Percentiles rank a stretch among this genome's conserved stretches.
Conservation (phyloP, 345 rosid genomes). For the Chamaenerion angustifolium region DNA sequence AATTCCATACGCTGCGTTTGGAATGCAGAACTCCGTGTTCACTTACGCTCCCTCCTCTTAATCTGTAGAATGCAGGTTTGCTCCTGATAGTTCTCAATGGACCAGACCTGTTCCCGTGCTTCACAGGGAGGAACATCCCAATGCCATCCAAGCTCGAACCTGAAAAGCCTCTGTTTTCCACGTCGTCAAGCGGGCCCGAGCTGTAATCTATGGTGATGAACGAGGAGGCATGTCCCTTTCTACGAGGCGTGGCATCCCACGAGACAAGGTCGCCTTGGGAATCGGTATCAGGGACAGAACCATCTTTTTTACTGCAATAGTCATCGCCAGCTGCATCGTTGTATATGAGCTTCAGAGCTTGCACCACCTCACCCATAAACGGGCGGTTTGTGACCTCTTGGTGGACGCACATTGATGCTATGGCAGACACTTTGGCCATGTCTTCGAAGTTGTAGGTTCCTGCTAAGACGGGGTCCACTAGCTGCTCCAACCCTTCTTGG, state of each 20-base stretch:
- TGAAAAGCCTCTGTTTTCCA: conserved; percentile 62
- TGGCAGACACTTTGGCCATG: conserved; percentile 96
- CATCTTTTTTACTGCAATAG: conserved; percentile 70
- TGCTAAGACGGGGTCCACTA: conserved; percentile 73
- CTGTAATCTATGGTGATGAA: conserved; percentile 93
- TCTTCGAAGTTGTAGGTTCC: conserved; percentile 72
- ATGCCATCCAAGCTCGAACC: conserved; percentile 39
- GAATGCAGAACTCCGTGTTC: conserved; percentile 72
- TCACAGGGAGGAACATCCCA: conserved; percentile 31
- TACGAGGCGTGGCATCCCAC: conserved; percentile 55
- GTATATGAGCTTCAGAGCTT: conserved; percentile 91
- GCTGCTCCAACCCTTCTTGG: conserved; percentile 73
- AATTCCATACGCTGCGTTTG: conserved; percentile 21
- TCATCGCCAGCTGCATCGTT: conserved; percentile 53
- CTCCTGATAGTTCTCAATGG: conserved; percentile 69
- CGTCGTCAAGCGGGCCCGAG: conserved; percentile 66
- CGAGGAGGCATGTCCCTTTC: conserved; percentile 64
- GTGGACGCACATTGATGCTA: conserved; percentile 97
- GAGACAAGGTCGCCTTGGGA: conserved; percentile 21
- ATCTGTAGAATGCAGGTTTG: conserved; percentile 49
- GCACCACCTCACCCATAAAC: conserved; percentile 99
- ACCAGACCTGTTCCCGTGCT: conserved; percentile 53
- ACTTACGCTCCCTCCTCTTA: conserved; percentile 94
- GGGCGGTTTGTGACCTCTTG: conserved; percentile 91
- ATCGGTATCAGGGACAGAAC: conserved; percentile 48